phyloP scores from a whole-genome alignment of 805 yeast genomes.

The Cyberlindnera xylosilytica region DNA sequence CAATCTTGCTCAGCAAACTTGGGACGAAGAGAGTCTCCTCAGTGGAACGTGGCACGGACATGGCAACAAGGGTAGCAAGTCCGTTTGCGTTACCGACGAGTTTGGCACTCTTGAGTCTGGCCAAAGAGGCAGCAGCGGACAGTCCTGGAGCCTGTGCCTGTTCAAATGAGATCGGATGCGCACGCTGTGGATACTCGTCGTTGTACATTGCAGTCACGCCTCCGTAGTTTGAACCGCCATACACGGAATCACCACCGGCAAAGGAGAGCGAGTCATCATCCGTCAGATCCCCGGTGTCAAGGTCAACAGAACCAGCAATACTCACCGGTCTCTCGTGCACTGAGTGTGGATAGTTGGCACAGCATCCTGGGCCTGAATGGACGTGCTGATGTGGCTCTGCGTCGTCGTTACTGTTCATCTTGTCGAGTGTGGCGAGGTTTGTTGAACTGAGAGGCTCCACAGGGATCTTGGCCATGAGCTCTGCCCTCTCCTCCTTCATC shows the following conservation, averaged over 20 bases:
- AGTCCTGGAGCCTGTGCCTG: slow-evolving; percentile 75
- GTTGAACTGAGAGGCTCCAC: slow-evolving; percentile 32
- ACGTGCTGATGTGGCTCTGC: slow-evolving; percentile 28
- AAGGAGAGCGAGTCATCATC: slow-evolving; percentile 34
- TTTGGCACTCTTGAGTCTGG: slow-evolving; percentile 45
- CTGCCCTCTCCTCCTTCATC: slow-evolving; percentile 61
- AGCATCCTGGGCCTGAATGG: slow-evolving; percentile 55
- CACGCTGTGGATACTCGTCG: slow-evolving; percentile 10
- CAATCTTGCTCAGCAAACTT: slow-evolving; percentile 62
- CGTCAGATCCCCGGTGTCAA: slow-evolving; percentile 44
- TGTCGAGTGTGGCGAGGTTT: slow-evolving; percentile 32
- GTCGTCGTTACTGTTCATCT: slow-evolving; percentile 24
- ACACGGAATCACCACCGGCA: slow-evolving; percentile 34
- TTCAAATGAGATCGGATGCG: slow-evolving; percentile 44
- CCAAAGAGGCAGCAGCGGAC: slow-evolving; percentile 60
- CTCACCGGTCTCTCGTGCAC: slow-evolving; percentile 62
- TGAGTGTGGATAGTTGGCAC: slow-evolving; percentile 50
- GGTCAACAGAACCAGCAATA: slow-evolving; percentile 57
- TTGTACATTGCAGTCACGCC: slow-evolving; percentile 7
- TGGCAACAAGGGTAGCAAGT: slow-evolving; percentile 58
- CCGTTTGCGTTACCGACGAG: slow-evolving; percentile 22
- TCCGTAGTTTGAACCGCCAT: slow-evolving; percentile 7
- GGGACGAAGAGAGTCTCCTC: slow-evolving; percentile 78
- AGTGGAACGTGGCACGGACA: slow-evolving; percentile 72
- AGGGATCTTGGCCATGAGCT: slow-evolving; percentile 27